Percentiles rank a stretch among this genome's conserved stretches.
Evolutionary conservation across 2,329 filamentous ascomycete species (phyloP).

Genomic region (Sarocladiaceae sp.): DNA sequence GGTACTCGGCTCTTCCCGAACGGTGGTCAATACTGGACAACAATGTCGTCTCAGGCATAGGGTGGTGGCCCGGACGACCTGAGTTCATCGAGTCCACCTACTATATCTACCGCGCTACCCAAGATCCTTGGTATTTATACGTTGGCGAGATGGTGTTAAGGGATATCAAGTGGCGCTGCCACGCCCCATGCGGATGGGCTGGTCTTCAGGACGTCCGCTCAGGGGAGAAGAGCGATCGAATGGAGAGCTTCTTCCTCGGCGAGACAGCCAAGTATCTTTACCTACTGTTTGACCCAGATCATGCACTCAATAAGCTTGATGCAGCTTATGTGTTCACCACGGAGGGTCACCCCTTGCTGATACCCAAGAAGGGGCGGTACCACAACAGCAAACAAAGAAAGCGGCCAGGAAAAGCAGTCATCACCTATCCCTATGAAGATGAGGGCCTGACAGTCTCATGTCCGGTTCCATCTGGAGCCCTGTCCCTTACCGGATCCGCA

Average conservation of each 20-base stretch:
- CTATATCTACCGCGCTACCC: conserved; percentile 87
- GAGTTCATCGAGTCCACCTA: conserved; percentile 98
- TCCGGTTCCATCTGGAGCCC: conserved; percentile 50
- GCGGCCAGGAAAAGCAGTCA: background rate
- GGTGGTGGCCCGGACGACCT: conserved; percentile 92
- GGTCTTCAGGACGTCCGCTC: conserved; percentile 76
- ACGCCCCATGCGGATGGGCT: conserved; percentile 88
- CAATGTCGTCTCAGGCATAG: conserved; percentile 76
- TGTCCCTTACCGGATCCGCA: conserved; percentile 68
- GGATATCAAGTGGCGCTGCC: conserved; percentile 83
- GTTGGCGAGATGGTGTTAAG: conserved; percentile 91
- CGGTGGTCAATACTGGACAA: conserved; percentile 84
- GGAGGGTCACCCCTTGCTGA: conserved; percentile 86
- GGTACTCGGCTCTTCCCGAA: conserved; percentile 90
- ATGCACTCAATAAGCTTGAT: conserved; percentile 83
- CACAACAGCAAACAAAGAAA: background rate
- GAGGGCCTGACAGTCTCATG: conserved; percentile 55
- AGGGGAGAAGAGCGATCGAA: conserved; percentile 84
- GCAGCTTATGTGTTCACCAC: conserved; percentile 90
- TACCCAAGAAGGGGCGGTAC: conserved; percentile 44
- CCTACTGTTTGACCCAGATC: conserved; percentile 76
- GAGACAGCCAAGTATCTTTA: conserved; percentile 97
- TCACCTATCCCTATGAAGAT: conserved; percentile 27
- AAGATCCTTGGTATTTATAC: conserved; percentile 93
- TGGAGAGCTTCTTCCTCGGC: conserved; percentile 98